phyloP scores from a whole-genome alignment of 495 filamentous ascomycete species.

The Paragyromitra xinjiangensis region DNA sequence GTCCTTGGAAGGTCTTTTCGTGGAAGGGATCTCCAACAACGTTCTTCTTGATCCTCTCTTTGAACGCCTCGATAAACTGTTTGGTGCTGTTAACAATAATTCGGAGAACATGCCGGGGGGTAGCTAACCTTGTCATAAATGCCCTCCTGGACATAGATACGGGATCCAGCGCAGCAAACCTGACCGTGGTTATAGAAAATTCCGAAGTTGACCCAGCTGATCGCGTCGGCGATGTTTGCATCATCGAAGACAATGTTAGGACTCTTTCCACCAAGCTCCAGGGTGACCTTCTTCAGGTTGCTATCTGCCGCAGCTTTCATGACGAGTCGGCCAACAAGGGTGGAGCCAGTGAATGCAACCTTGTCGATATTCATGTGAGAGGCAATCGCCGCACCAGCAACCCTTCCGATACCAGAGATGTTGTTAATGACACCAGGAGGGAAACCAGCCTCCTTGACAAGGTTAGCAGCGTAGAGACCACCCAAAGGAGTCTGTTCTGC shows the following conservation, averaged over 20 bases:
- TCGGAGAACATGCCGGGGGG: neutral
- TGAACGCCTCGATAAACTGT: constrained; percentile 85
- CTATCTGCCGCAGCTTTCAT: constrained; percentile 95
- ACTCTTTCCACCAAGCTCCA: constrained; percentile 97
- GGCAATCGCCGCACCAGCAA: constrained; percentile 89
- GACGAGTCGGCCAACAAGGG: constrained; percentile 85
- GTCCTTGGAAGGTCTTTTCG: constrained; percentile 91
- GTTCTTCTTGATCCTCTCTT: constrained; percentile 82
- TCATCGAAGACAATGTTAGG: constrained; percentile 98
- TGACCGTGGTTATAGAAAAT: constrained; percentile 99
- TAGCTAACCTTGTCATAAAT: constrained; percentile 76
- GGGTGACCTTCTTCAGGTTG: constrained; percentile 99
- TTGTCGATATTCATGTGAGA: constrained; percentile 98
- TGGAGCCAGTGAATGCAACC: constrained; percentile 97
- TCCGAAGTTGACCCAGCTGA: constrained; percentile 98
- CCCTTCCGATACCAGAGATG: constrained; percentile 89
- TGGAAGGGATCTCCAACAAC: constrained; percentile 92
- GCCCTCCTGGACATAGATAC: constrained; percentile 92
- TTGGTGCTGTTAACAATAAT: constrained; percentile 16
- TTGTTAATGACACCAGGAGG: constrained; percentile 95
- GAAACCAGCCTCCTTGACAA: constrained; percentile 95
- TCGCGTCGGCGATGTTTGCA: constrained; percentile 93
- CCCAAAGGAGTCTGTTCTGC: constrained; percentile 97
- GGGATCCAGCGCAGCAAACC: constrained; percentile 96
- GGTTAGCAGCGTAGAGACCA: constrained; percentile 77